Evolutionary conservation across 2,329 filamentous ascomycete species (phyloP), one percentile per base, ranked within the genome.

Genomic region (Arthrinium puccinioides): DNA sequence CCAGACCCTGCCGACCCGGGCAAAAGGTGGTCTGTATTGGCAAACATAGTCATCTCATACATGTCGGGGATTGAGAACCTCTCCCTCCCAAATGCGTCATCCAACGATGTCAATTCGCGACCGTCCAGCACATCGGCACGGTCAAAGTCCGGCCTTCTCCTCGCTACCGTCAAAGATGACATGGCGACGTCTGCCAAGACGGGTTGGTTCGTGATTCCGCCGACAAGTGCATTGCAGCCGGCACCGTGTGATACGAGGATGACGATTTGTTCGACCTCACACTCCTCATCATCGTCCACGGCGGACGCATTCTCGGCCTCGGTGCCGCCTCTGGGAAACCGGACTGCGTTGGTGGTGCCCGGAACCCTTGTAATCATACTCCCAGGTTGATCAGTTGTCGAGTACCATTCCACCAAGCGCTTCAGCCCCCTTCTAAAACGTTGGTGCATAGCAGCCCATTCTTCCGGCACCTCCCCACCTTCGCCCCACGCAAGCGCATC

Each of bases 391-490:
- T 74, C 69, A 7, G 62, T 67, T 45, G 59, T 78, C 51, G 56
- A 70, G 55, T 98, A 98, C 86, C 88, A 97, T 41, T 83, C 74
- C 10, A 96, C 68, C 65, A 96, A 74, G 30, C 78, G 77, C 46
- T 85, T 80, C 26, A 96, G 61, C 1, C 90, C 90, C 43, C 71
- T 76, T 25, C 88, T 76, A 52, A 97, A 95, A 16, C 92, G 77
- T 55, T 82, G 82, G 61, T 98, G 92, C 92, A 98, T 97, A 4
- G 79, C 72, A 21, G 87, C 84, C 92, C 92, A 98, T 61, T 97
- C 92, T 60, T 98, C 92, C 1, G 87, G 88, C 50, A 87, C 85
- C 29, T 82, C 74, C 26, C 90, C 92, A 9, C 90, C 90, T 51
- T 87, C 81, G 6, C 89, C 90, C 84, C 92, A 97, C 44, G 81